These are phyloP conservation scores for Coffea eugenioides DNA, from an alignment of 257 asterid species.

Conservation along the genomic window DNA sequence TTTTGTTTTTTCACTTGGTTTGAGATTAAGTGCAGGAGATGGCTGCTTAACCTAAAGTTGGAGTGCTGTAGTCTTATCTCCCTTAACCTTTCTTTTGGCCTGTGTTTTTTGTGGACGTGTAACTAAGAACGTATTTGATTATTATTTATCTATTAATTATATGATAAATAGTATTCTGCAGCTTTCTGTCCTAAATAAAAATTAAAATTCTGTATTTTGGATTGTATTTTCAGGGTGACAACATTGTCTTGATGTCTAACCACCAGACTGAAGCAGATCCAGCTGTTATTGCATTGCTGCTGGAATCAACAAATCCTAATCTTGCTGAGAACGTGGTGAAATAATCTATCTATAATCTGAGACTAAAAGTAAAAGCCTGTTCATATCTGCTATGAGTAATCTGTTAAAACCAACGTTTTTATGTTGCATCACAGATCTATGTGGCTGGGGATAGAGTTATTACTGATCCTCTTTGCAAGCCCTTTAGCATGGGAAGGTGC, in stretches of 20 bases:
- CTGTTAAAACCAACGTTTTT: conserved; percentile 4
- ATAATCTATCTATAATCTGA: conserved; percentile 16
- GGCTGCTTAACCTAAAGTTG: not conserved
- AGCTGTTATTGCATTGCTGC: conserved; percentile 77
- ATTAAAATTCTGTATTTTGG: not conserved
- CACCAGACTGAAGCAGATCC: conserved; percentile 99
- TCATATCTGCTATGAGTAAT: not conserved
- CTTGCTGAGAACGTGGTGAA: conserved; percentile 84
- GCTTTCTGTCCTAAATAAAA: not conserved
- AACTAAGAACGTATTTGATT: not conserved
- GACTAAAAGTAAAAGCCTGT: not conserved
- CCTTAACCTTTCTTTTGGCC: not conserved
- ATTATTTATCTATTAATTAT: not conserved
- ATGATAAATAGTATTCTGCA: not conserved
- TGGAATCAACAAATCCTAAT: conserved; percentile 65
- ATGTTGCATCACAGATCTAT: conserved; percentile 58
- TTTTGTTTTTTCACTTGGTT: not conserved
- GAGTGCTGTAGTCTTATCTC: not conserved
- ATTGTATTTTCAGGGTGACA: conserved; percentile 66
- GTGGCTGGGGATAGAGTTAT: conserved; percentile 98
- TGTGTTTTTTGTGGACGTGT: not conserved
- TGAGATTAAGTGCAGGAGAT: not conserved
- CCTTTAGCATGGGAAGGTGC: conserved; percentile 99
- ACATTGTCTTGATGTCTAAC: conserved; percentile 83
- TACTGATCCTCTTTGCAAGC: conserved; percentile 96